A percentile compares a stretch with the other conserved stretches of the same genome.
phyloP scores from a whole-genome alignment of 306 rosid species.

The Trifolium pratense region DNA sequence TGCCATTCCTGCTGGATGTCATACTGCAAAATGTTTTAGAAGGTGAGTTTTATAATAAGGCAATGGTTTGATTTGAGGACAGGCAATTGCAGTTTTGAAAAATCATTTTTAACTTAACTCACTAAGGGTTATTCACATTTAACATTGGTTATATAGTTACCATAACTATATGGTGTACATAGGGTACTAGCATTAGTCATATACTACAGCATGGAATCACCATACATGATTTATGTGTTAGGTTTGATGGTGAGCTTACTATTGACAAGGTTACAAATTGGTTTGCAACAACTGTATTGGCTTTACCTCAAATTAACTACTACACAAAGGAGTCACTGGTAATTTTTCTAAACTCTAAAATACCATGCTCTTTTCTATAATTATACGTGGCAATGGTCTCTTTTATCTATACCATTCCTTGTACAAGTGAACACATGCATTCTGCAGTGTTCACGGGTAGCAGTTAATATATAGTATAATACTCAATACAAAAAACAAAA shows the following conservation, averaged over 20 bases:
- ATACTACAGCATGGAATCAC: conserved; percentile 9
- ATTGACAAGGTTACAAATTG: conserved; percentile 81
- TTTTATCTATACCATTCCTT: no score
- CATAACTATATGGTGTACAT: conserved; percentile 16
- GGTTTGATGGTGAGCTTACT: conserved; percentile 74
- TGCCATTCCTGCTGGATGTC: conserved; percentile 73
- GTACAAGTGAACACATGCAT: conserved; percentile 35
- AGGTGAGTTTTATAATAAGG: conserved; percentile 63
- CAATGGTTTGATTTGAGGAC: conserved; percentile 25
- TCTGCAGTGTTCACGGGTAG: conserved; percentile 21
- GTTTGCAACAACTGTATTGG: conserved; percentile 77
- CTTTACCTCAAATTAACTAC: conserved; percentile 83
- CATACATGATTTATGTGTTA: conserved; percentile 41
- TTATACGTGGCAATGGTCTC: not conserved
- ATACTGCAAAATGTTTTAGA: conserved; percentile 61
- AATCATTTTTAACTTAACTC: conserved; percentile 14
- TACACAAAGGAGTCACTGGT: conserved; percentile 84
- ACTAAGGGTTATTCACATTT: conserved; percentile 1
- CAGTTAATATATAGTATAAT: not conserved
- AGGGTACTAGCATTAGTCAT: conserved; percentile 25
- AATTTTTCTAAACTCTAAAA: conserved; percentile 41
- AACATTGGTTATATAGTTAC: not conserved
- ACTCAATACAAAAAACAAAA: conserved; percentile 5
- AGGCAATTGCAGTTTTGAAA: not conserved
- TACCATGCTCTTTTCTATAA: conserved; percentile 23